phyloP scores from a whole-genome alignment of 306 rosid genomes.

The Clitoria ternatea region DNA sequence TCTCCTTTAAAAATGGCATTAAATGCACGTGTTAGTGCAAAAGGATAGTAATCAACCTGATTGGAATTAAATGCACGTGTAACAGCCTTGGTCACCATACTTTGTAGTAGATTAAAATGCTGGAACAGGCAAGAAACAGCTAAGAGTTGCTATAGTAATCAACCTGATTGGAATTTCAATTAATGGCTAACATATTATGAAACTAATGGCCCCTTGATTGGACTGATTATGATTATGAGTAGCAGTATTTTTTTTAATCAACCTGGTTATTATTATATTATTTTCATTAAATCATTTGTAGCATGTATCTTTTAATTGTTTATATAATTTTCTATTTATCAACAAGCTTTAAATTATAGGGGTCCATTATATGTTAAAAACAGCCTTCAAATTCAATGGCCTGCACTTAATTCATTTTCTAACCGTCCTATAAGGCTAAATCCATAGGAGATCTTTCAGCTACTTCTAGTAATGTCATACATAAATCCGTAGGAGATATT shows the following conservation, averaged over 20 bases:
- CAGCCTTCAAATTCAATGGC: conserved; percentile 13
- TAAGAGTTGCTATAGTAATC: no score
- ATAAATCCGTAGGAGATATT: no score
- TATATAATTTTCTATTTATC: neutral
- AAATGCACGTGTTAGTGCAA: no score
- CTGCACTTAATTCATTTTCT: conserved; percentile 8
- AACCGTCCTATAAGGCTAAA: neutral
- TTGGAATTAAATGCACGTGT: no score
- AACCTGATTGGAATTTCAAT: no score
- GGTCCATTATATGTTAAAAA: neutral
- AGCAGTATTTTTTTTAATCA: no score
- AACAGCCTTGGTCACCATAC: no score
- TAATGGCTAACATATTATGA: conserved; percentile 34
- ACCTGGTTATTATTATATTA: no score
- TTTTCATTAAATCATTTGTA: conserved; percentile 14
- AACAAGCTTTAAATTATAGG: conserved; percentile 11
- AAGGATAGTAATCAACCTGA: no score
- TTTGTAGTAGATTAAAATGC: no score
- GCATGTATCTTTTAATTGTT: conserved; percentile 5
- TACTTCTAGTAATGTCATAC: neutral
- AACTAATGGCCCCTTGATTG: conserved; percentile 33
- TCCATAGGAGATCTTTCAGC: neutral
- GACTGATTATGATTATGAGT: conserved; percentile 15
- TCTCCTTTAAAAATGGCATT: no score
- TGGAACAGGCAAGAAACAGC: no score